Conservation (phyloP, 2,329 filamentous ascomycete species). For the Cyphellophora europaea region DNA sequence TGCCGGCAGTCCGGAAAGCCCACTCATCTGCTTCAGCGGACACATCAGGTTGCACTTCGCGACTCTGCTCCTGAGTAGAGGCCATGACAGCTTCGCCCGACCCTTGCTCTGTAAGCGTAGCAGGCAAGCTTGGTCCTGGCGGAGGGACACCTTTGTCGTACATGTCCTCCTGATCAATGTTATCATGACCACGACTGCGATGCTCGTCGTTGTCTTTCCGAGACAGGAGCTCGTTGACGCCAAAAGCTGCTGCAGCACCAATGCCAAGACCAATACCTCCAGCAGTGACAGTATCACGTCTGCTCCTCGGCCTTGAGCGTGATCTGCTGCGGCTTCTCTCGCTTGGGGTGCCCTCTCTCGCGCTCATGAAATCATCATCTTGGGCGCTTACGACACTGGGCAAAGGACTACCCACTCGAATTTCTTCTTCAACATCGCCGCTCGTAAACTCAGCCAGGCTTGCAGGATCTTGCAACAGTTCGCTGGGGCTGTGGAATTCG, state of each 20-base stretch:
- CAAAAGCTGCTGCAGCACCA: constrained; percentile 4
- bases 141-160: constrained; percentile 1
- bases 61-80: constrained; percentile 6
- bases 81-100: not conserved
- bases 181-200: not conserved
- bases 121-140: not conserved
- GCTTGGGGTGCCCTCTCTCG: constrained; percentile 5
- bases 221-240: constrained; percentile 2
- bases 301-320: constrained; percentile 1
- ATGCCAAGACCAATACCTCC: constrained; percentile 4
- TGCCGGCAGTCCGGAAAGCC: constrained; percentile 12
- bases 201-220: not conserved
- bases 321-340: constrained; percentile 2
- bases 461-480: constrained; percentile 31
- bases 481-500: constrained; percentile 38
- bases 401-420: constrained; percentile 11
- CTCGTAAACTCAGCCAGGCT: constrained; percentile 21
- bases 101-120: not conserved
- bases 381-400: constrained; percentile 16
- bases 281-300: constrained; percentile 10
- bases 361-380: constrained; percentile 18
- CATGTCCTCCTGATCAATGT: not conserved
- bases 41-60: constrained; percentile 1
- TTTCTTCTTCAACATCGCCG: constrained; percentile 21
- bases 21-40: constrained; percentile 6